Base-by-base conservation (phyloP, 768 basidiomycete species). In the Trametes gibbosa region DNA sequence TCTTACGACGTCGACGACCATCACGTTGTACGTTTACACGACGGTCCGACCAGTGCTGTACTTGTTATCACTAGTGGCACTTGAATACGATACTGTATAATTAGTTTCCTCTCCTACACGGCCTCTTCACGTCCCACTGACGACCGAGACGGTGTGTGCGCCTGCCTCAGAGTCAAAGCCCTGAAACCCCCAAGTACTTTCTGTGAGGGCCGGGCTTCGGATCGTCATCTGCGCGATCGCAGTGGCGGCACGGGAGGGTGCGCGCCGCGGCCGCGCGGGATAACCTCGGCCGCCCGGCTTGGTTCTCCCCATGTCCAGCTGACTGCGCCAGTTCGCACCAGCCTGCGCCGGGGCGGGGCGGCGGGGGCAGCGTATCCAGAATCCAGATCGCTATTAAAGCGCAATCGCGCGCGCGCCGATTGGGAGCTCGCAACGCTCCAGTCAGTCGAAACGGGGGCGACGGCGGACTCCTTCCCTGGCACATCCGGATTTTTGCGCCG, bases 11-110 rank as follows among this genome's bases (percentile, higher is more conserved):
- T 8, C 35, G 9, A 34, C 23, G 45, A 48, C 46, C 32, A 48
- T 34, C 41, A 57, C 41, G 49, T 5, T 58, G 37, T 57, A 43
- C 40, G 23, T 4, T 10, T 32, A 32, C 29, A 32, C 29, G 29
- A 32, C 29, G 29, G 29, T 32, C 29, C 41, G 50, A 32, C 34
- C 17, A 47, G 27, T 56, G 35, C 29, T 56, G 55, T 56, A 56
- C 19, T 50, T 5, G 29, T 32, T 5, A 4, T 32, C 10, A 32
- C 55, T n/a, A n/a, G n/a, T n/a, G n/a, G n/a, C n/a, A n/a, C n/a
- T n/a, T n/a, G n/a, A n/a, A n/a, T n/a, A 48, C 39, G 46, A 48
- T n/a, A 46, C 47, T 56, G 55, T 56, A 56, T 49, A 32, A 41
- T 39, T 56, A 56, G 53, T 34, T 34, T 42, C 10, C 24, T 40